These are phyloP conservation scores for Santalum album DNA, from an alignment of 164 flowering plant genomes.

Conservation along the genomic window DNA sequence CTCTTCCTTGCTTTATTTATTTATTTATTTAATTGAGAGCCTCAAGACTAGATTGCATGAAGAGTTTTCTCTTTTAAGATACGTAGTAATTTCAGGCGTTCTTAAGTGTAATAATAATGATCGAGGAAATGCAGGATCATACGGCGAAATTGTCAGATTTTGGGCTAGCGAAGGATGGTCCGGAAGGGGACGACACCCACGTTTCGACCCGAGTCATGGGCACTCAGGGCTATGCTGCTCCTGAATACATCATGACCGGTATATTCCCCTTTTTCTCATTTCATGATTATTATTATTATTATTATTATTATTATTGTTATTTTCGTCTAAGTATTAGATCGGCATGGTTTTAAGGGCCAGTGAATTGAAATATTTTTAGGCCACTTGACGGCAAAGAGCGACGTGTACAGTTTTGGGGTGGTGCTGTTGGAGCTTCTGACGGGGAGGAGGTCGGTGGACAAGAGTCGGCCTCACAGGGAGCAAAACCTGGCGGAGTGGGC, in stretches of 20 bases:
- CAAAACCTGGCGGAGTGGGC: constrained; percentile 62
- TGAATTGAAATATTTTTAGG: constrained; percentile 23
- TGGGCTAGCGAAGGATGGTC: constrained; percentile 74
- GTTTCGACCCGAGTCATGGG: constrained; percentile 74
- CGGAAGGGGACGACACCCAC: constrained; percentile 66
- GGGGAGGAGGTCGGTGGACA: constrained; percentile 56
- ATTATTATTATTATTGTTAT: too few species aligned
- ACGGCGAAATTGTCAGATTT: constrained; percentile 61
- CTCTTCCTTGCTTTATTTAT: too few species aligned
- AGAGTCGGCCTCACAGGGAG: constrained; percentile 40
- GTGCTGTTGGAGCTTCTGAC: constrained; percentile 58
- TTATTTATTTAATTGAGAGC: too few species aligned
- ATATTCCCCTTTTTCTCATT: constrained; percentile 1
- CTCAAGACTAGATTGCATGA: too few species aligned
- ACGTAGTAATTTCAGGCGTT: too few species aligned
- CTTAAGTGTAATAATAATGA: too few species aligned
- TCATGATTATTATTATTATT: not conserved
- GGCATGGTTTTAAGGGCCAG: too few species aligned
- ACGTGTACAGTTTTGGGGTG: constrained; percentile 75
- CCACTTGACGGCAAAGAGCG: constrained; percentile 67
- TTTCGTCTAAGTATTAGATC: too few species aligned
- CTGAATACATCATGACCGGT: constrained; percentile 74
- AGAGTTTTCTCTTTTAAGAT: too few species aligned
- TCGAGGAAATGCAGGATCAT: constrained; percentile 32
- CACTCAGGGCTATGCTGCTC: constrained; percentile 72